A percentile compares a stretch with the other conserved stretches of the same genome.
Conservation (phyloP, 129 eudicot genomes). For the Deinandra increscens region DNA sequence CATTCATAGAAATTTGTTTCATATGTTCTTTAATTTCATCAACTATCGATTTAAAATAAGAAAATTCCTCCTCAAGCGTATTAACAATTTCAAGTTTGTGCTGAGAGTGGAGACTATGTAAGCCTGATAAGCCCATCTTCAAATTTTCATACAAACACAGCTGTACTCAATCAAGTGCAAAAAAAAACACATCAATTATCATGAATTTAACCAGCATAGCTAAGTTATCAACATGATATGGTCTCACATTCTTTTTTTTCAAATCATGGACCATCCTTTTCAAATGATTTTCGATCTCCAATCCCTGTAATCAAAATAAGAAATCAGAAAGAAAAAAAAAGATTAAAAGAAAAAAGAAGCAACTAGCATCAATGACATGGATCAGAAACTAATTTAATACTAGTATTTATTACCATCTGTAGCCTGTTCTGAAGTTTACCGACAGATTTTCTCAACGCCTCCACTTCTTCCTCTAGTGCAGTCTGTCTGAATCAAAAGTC, state of each 20-base stretch:
- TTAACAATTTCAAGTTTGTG: constrained; percentile 40
- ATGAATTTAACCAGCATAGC: constrained; percentile 18
- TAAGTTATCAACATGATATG: not conserved
- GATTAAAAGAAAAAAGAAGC: not conserved
- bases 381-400: constrained; percentile 12
- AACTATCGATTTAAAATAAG: constrained; percentile 41
- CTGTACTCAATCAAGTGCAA: constrained; percentile 37
- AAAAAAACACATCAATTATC: constrained; percentile 17
- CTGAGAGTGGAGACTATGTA: constrained; percentile 49
- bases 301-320: constrained; percentile 45
- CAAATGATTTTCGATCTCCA: constrained; percentile 79
- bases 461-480: constrained; percentile 68
- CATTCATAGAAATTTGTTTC: constrained; percentile 34
- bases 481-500: constrained; percentile 74
- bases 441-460: constrained; percentile 51
- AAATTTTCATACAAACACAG: constrained; percentile 41
- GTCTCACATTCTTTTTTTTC: constrained; percentile 66
- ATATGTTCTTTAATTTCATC: constrained; percentile 49
- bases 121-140: constrained; percentile 44
- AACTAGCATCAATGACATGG: not conserved
- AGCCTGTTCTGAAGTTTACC: constrained; percentile 55
- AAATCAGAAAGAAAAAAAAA: not conserved
- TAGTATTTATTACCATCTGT: constrained; percentile 47
- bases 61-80: constrained; percentile 61
- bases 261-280: constrained; percentile 55